phyloP scores from a whole-genome alignment of 306 rosid genomes.

The Argentina anserina region DNA sequence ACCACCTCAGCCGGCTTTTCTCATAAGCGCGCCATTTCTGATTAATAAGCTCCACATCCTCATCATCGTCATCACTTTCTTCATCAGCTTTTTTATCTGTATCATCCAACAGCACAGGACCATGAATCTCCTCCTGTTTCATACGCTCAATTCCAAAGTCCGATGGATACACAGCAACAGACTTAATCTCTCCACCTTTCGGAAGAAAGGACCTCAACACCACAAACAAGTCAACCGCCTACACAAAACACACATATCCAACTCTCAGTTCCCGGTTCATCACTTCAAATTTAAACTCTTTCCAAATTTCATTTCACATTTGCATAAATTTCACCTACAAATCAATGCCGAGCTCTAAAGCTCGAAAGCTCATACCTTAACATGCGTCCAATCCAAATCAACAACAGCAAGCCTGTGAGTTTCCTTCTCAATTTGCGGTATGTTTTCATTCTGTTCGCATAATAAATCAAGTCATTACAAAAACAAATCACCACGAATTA shows the following conservation, averaged over 20 bases:
- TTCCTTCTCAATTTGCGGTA: conserved; percentile 57
- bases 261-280: neutral
- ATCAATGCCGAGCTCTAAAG: neutral
- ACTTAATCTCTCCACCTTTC: conserved; percentile 56
- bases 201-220: conserved; percentile 73
- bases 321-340: neutral
- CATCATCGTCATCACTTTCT: neutral
- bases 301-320: neutral
- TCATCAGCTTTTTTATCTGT: conserved; percentile 40
- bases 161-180: conserved; percentile 79
- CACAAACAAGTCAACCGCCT: conserved; percentile 79
- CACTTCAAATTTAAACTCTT: neutral
- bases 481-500: neutral
- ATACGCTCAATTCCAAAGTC: conserved; percentile 89
- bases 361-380: conserved; percentile 49
- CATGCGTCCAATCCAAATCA: conserved; percentile 87
- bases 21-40: conserved; percentile 85
- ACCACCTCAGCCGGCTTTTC: conserved; percentile 71
- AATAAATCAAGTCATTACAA: neutral
- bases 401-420: conserved; percentile 75
- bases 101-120: conserved; percentile 73
- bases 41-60: conserved; percentile 31
- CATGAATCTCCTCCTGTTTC: conserved; percentile 81
- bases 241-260: conserved; percentile 13
- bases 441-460: conserved; percentile 44